Evolutionary conservation across 129 eudicot species (phyloP), one percentile per base, ranked within the genome.

Genomic region (Artemisia annua): DNA sequence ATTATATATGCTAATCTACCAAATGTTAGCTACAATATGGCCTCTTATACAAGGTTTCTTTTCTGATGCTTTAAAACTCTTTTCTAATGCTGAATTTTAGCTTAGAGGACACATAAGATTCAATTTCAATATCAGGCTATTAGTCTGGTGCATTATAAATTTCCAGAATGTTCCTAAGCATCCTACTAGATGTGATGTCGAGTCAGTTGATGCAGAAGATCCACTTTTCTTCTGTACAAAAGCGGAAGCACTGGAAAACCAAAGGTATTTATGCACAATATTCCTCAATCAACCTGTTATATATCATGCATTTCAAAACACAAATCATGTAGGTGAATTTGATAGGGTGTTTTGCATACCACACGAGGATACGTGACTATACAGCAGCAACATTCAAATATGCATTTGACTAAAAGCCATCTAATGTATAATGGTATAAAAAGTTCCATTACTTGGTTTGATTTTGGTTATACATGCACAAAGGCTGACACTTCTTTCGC

Each of bases 231-330:
- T 79, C 97, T 95, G 30, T 95, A 95, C 62, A 95, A 97, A 22
- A 95, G 99, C 75, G 99, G 99, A 78, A 95, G 99, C 77, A 95
- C 97, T 1, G 99, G 97, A 70, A 95, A 90, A 81, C 99, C 97
- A 3, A 95, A 95, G 96, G 99, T 95, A 81, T 54, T 56, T 22
- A 74, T 55, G 15, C 56, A 28, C 66, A 44, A 19, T 32, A 66
- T 60, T 26, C 54, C 8, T 66, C 49, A 26, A 28, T 19, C 55
- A 32, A 20, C 56, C n/a, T 66, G 44, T 5, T 46, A 20, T 11
- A 30, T 22, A 69, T 70, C 26, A 28, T 52, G 54, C 49, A 48
- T 76, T 0, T 64, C 3, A 32, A 11, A 61, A 63, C 3, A 28
- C 57, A 26, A 54, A 67, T 14, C 7, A 24, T 56, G 14, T 46